Base-by-base conservation (phyloP, 805 yeast genomes). In the Ogataea dorogensis region DNA sequence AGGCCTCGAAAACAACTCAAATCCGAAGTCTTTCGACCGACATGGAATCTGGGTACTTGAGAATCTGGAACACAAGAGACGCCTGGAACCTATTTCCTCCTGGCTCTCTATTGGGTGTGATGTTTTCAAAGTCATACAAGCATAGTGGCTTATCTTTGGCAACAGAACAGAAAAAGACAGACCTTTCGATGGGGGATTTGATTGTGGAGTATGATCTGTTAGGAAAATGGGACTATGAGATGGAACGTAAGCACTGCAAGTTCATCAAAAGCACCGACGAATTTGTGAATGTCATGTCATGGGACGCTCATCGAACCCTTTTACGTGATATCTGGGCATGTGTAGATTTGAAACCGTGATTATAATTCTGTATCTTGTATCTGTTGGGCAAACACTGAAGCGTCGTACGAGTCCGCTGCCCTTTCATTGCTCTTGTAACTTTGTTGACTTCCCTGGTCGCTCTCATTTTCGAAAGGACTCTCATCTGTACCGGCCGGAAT, bases 11-110 rank as follows among this genome's bases (percentile, higher is more conserved):
- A 10, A 48, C 49, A 6, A 40, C 26, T 7, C 23, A 30, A 9
- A 39, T 48, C 26, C 17, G 29, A n/a, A 29, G 34, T n/a, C 28
- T 48, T 22, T 25, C 30, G 5, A 25, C 24, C 15, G 28, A 40
- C 22, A 32, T 46, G 31, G 23, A 33, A 7, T 37, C 44, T 2
- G 54, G 54, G 2, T 44, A 50, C 29, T 24, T 50, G 20, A 28
- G 54, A 30, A 24, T 50, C 16, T 50, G 54, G 54, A 50, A 46
- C 26, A 45, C 52, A 8, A 37, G 50, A 33, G 54, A 50, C 30
- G 43, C 50, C 3, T 47, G 50, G 49, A 50, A 46, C 17, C 22
- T 43, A 31, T 47, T 43, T 31, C 54, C 54, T 2, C 47, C 50
- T 3, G 41, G 40, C 14, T 34, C 44, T 16, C 21, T 38, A n/a